phyloP scores from a whole-genome alignment of 352 stramenopile species.

The Phytophthora nicotianae region DNA sequence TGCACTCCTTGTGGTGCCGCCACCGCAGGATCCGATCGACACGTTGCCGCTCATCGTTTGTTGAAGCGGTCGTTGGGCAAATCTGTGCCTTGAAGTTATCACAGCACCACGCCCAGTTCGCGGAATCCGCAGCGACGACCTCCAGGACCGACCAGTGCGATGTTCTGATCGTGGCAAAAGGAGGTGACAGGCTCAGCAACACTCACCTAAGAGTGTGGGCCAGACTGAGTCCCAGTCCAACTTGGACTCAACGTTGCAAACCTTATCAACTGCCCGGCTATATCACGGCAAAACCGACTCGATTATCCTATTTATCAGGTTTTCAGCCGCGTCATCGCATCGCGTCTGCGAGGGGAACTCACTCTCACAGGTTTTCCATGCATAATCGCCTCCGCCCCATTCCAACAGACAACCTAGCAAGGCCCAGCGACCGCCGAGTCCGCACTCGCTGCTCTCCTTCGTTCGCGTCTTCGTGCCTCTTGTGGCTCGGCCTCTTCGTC shows the following conservation, averaged over 20 bases:
- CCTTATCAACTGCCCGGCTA: neutral
- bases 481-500: conserved; percentile 7
- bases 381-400: conserved; percentile 17
- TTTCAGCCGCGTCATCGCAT: neutral
- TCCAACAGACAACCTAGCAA: conserved; percentile 15
- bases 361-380: conserved; percentile 9
- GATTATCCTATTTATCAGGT: conserved; percentile 26
- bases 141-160: neutral
- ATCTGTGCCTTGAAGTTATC: neutral
- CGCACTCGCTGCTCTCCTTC: conserved; percentile 6
- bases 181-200: neutral
- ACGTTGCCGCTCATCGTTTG: neutral
- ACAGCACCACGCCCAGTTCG: neutral
- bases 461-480: conserved; percentile 3
- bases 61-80: conserved; percentile 5
- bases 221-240: no score
- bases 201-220: no score
- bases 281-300: conserved; percentile 33
- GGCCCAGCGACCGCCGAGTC: conserved; percentile 5
- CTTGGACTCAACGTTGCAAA: neutral
- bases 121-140: neutral
- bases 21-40: neutral
- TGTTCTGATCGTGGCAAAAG: neutral
- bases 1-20: neutral
- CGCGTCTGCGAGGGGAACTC: neutral